Evolutionary conservation across 257 asterid genomes (phyloP).

Genomic region (Echium plantagineum): DNA sequence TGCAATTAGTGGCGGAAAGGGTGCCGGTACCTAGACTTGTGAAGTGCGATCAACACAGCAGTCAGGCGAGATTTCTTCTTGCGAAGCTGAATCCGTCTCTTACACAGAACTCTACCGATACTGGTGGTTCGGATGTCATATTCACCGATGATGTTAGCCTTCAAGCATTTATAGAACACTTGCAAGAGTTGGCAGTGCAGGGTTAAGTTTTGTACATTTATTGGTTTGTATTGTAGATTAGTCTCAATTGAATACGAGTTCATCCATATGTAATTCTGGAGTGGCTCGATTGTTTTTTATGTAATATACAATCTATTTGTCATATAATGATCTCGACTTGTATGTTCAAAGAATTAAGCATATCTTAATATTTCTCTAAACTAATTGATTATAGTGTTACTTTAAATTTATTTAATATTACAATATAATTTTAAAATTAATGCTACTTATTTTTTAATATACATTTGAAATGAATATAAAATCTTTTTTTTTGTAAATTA

Average conservation of each 20-base stretch:
- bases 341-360: no score
- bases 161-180: constrained; percentile 68
- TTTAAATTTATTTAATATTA: no score
- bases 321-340: no score
- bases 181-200: constrained; percentile 87
- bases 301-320: not conserved
- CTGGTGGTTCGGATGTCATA: constrained; percentile 53
- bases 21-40: constrained; percentile 78
- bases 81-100: constrained; percentile 88
- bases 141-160: constrained; percentile 83
- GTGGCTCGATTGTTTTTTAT: no score
- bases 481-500: no score
- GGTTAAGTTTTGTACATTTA: constrained; percentile 29
- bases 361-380: no score
- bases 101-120: constrained; percentile 49
- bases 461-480: no score
- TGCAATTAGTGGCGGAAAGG: constrained; percentile 61
- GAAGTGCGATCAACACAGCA: constrained; percentile 86
- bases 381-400: no score
- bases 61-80: constrained; percentile 91
- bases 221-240: constrained; percentile 11
- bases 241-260: not conserved
- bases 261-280: not conserved
- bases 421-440: no score
- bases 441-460: no score